Evolutionary conservation across 176 grass and related monocot genomes (phyloP), one percentile per base, ranked within the genome.

Genomic region (Rhynchospora tenuis): DNA sequence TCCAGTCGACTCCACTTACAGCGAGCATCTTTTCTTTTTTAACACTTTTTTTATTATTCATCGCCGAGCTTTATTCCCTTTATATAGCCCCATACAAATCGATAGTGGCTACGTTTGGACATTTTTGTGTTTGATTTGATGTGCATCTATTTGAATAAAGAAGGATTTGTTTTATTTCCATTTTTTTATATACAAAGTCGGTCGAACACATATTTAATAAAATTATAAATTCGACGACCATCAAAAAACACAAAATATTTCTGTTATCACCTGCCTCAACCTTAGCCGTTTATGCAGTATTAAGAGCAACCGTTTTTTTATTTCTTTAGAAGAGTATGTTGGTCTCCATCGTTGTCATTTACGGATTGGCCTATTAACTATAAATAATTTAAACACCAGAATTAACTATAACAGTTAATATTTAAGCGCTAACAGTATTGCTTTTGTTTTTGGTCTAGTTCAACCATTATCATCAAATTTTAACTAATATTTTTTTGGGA

Each of bases 1-100:
- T 79, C 52, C 43, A 2, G 8, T 77, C 45, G 24, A 55, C n/a
- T 79, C 75, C 52, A 79, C 52, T 59, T 24, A 38, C 75, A 79
- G 4, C 26, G 2, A 31, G 75, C 75, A 79, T 79, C 75, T 58
- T 79, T 78, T 79, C 45, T 26, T 22, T 79, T 43, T 79, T 43
- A 7, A 17, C 27, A 3, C 9, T 19, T 42, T 79, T 58, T 79
- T 79, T 13, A 31, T 31, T 31, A 1, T 43, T 20, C 15, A 33
- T 58, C 9, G 15, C 9, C 26, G 9, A 79, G 24, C 5, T 79
- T 79, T 79, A 79, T 79, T 33, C 46, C 17, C 3, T 75, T 48
- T 52, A 24, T 45, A 11, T n/a, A 63, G 26, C 17, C 59, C 23
- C 24, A 64, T 27, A 2, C 22, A 3, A 47, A 17, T 20, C 31